phyloP scores from a whole-genome alignment of 441 rosid genomes.

The Isatis lusitanica region DNA sequence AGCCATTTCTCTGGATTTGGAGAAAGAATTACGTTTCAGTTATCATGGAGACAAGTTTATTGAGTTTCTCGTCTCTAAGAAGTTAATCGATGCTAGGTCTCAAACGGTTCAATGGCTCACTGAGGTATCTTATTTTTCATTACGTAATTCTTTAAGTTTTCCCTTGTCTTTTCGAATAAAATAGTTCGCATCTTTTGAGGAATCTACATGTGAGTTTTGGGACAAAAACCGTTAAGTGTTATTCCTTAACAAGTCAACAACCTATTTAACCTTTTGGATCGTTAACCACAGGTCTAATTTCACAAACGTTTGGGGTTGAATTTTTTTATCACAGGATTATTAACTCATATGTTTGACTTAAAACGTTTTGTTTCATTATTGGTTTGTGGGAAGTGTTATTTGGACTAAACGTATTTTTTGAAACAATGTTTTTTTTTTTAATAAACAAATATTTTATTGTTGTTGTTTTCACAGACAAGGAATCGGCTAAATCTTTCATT shows the following conservation, averaged over 20 bases:
- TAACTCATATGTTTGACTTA: neutral
- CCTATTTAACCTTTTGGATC: neutral
- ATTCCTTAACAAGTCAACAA: neutral
- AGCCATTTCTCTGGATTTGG: conserved; percentile 39
- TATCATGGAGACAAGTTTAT: conserved; percentile 45
- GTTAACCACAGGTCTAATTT: neutral
- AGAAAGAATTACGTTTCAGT: conserved; percentile 55
- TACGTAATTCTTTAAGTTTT: neutral
- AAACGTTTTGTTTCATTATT: neutral
- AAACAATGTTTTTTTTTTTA: neutral
- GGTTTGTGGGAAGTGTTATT: neutral
- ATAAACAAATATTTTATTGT: neutral
- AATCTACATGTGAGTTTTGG: neutral
- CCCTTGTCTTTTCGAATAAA: neutral
- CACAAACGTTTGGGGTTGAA: too few relatives aligned
- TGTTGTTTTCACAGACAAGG: conserved; percentile 43
- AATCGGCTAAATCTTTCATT: conserved; percentile 53
- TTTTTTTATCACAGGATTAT: neutral
- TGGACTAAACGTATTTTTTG: neutral
- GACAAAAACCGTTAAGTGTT: neutral
- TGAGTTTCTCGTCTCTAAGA: conserved; percentile 37
- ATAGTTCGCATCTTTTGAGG: neutral
- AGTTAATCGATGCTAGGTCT: conserved; percentile 43
- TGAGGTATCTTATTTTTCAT: conserved; percentile 42
- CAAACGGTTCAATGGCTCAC: conserved; percentile 61